Conservation (phyloP, 768 basidiomycete genomes). For the Boletus patriciae region DNA sequence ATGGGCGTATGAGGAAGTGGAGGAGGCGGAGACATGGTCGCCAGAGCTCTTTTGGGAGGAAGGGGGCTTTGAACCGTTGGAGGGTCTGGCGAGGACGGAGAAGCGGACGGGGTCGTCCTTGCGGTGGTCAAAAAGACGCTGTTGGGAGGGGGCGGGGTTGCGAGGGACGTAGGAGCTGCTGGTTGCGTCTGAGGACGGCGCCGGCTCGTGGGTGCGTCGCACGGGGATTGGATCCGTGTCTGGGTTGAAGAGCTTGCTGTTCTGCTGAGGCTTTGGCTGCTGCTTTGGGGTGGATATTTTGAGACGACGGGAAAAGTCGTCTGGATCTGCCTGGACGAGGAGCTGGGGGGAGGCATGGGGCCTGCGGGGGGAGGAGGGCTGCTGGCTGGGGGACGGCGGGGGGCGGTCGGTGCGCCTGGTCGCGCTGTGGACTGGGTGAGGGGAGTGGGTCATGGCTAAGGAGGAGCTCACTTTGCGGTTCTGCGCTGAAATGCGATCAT, state of each 20-base stretch:
- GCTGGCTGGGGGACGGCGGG: conserved; percentile 26
- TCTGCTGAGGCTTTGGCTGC: conserved; percentile 35
- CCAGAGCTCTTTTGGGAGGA: conserved; percentile 62
- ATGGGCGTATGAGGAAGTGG: conserved; percentile 70
- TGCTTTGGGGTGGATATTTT: conserved; percentile 57
- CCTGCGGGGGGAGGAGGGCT: conserved; percentile 7
- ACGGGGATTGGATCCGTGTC: conserved; percentile 65
- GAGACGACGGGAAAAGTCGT: conserved; percentile 71
- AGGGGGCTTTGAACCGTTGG: conserved; percentile 38
- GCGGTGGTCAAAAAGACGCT: conserved; percentile 83
- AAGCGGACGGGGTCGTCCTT: conserved; percentile 92
- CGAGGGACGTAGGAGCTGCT: conserved; percentile 48
- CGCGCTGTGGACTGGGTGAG: conserved; percentile 35
- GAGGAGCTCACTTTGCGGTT: conserved; percentile 51
- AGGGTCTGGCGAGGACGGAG: conserved; percentile 57
- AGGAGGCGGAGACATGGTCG: conserved; percentile 74
- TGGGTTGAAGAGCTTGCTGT: conserved; percentile 73
- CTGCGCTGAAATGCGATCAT: conserved; percentile 68
- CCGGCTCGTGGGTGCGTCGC: conserved; percentile 63
- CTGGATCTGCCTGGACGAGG: conserved; percentile 55
- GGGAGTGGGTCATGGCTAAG: not conserved
- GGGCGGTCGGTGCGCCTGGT: conserved; percentile 48
- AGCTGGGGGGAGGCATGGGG: too few relatives aligned
- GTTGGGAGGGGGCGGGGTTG: conserved; percentile 34
- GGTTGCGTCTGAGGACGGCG: conserved; percentile 58